Evolutionary conservation across 805 yeast genomes (phyloP), one percentile per base, ranked within the genome.

Genomic region (Candida tallmaniae): DNA sequence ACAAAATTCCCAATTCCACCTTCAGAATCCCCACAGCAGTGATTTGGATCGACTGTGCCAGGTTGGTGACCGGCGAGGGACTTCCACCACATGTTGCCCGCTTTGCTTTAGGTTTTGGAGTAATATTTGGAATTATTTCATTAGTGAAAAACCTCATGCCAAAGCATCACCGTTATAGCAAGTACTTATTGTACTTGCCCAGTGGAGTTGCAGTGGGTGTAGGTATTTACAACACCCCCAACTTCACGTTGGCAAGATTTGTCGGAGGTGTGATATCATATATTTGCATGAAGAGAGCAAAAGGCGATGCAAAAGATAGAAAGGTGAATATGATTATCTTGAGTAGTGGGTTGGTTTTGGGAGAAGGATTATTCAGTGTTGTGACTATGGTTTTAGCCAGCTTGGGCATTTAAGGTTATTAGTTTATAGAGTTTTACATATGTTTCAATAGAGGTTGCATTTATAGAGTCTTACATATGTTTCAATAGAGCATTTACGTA

Each of bases 141-240:
- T 59, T 88, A 23, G 45, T 79, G 12, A 78, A 79, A 41, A 76
- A 86, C 43, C 56, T 73, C 2, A 44, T 80, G 4, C 68, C 78
- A 11, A 68, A 71, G 32, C 46, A 58, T 7, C 56, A 62, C 28
- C 55, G 49, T 28, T 57, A 53, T 36, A 62, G 68, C 32, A 60
- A 58, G 31, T 67, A 66, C 36, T 47, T 76, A 38, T 60, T 69
- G 2, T 85, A 73, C 61, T 60, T 90, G 18, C 98, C 98, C 1
- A 80, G 87, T 15, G 98, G 98, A 9, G 94, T 93, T 18, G 97
- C 98, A 2, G 96, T 89, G 12, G 98, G 98, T 1, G 83, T 90
- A 33, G 97, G 98, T 12, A 87, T 90, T 41, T 93, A 90, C 58
- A 93, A 93, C 55, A 73, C 89, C 0, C 97, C 98, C 3, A 80